phyloP scores from a whole-genome alignment of 2,329 filamentous ascomycete species.

The Xylaria sp. region DNA sequence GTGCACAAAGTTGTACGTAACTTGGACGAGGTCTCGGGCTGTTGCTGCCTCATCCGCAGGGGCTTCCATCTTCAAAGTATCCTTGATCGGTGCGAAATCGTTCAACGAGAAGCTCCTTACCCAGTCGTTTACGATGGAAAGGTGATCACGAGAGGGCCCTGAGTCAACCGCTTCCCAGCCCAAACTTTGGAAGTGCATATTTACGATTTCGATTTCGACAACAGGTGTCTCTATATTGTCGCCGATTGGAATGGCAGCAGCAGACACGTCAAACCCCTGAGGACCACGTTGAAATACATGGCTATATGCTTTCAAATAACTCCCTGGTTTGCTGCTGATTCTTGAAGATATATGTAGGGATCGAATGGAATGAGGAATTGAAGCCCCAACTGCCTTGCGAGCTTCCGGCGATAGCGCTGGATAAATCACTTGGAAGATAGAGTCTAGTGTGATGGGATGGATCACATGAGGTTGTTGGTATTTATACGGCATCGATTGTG shows the following conservation, averaged over 20 bases:
- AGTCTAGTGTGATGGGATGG: slow-evolving; percentile 46
- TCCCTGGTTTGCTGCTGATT: slow-evolving; percentile 20
- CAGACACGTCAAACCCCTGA: no score
- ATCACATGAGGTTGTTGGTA: slow-evolving; percentile 31
- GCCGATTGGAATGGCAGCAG: no score
- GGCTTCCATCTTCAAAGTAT: slow-evolving; percentile 11
- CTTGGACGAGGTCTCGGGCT: slow-evolving; percentile 19
- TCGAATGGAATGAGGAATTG: slow-evolving; percentile 34
- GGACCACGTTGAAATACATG: no score
- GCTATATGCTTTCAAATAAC: no score
- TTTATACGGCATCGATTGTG: neutral
- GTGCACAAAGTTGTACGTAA: slow-evolving; percentile 25
- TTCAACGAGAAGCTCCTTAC: slow-evolving; percentile 13
- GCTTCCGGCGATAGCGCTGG: slow-evolving; percentile 23
- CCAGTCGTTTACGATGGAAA: slow-evolving; percentile 24
- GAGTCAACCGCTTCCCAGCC: no score
- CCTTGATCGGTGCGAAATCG: neutral
- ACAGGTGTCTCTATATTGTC: no score
- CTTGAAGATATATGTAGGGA: slow-evolving; percentile 31
- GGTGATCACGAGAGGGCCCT: slow-evolving; percentile 16
- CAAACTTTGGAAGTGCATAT: no score
- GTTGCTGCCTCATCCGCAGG: slow-evolving; percentile 4
- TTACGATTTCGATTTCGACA: no score
- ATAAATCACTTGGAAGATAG: slow-evolving; percentile 36
- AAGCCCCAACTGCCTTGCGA: slow-evolving; percentile 27